Evolutionary conservation across 306 rosid species (phyloP), one percentile per base, ranked within the genome.

Genomic region (Gastrolobium villosum): DNA sequence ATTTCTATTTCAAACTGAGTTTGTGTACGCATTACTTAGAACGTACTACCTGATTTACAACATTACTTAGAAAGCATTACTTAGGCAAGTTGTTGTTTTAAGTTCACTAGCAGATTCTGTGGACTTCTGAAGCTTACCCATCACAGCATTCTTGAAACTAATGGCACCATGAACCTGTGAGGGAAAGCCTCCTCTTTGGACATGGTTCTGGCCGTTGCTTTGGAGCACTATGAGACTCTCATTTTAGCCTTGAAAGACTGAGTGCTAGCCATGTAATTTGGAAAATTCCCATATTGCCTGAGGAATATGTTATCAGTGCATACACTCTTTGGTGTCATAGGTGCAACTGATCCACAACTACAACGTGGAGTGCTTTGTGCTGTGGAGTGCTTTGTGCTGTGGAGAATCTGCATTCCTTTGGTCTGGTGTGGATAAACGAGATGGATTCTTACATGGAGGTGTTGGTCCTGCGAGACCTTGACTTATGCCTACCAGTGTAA

Each of bases 161-260:
- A 89, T 82, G 60, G 87, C 91, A 80, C 91, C 97, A 61, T 87
- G 94, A 40, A 74, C 91, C 66, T 90, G 91, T 14, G 48, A 90
- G 81, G 11, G 94, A 86, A n/a, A 90, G 86, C 84, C 88, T 84
- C 80, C 74, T 92, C 88, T 80, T 94, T 6, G 82, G 39, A 57
- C 89, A 87, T 0, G 89, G 72, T 50, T 92, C 94, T 2, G 98
- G 97, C 76, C 98, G 39, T 81, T 94, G 98, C 76, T 90, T 94
- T 14, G 98, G 98, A 44, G 97, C 98, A 62, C 96, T 90, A 6
- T 94, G 87, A 2, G 98, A 92, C 81, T n/a, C 98, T 87, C 88
- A 90, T 83, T 76, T 94, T 94, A 39, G 98, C 98, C 89, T 87
- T 84, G 28, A 89, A 94, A 28, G 96, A 92, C 74, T 87, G 81